Percentiles rank a stretch among this genome's conserved stretches.
These are phyloP conservation scores for Colletotrichum sp. DNA, from an alignment of 2,329 filamentous ascomycete species.

Conservation along the genomic window DNA sequence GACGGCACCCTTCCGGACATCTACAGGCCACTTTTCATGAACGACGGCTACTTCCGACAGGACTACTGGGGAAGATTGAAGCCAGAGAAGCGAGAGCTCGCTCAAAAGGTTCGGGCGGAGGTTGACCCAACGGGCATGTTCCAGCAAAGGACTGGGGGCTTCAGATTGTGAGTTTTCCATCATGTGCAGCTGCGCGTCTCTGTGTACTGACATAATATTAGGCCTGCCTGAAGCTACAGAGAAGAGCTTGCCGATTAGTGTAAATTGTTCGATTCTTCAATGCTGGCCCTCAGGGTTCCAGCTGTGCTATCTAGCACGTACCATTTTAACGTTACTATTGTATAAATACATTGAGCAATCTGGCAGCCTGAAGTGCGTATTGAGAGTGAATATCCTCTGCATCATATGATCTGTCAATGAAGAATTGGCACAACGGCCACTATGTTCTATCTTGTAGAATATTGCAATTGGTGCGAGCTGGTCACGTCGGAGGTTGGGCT, in stretches of 20 bases:
- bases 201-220: not conserved
- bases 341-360: not conserved
- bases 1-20: slow-evolving; percentile 37
- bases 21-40: slow-evolving; percentile 48
- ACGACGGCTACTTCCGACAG: slow-evolving; percentile 45
- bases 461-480: not conserved
- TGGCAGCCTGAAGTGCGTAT: not conserved
- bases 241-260: not conserved
- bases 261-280: not conserved
- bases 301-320: not conserved
- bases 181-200: not conserved
- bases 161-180: slow-evolving; percentile 33
- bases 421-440: not conserved
- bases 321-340: not conserved
- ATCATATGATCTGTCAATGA: not conserved
- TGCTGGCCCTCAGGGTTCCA: not conserved
- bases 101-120: slow-evolving; percentile 33
- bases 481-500: not conserved
- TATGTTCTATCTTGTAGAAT: not conserved
- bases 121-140: slow-evolving; percentile 45
- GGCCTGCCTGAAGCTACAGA: not conserved
- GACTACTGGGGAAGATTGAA: slow-evolving; percentile 46
- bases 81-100: slow-evolving; percentile 37
- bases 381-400: not conserved
- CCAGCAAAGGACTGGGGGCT: slow-evolving; percentile 43